These are phyloP conservation scores for Mariannaea elegans DNA, from an alignment of 2,329 filamentous ascomycete genomes.

Conservation along the genomic window DNA sequence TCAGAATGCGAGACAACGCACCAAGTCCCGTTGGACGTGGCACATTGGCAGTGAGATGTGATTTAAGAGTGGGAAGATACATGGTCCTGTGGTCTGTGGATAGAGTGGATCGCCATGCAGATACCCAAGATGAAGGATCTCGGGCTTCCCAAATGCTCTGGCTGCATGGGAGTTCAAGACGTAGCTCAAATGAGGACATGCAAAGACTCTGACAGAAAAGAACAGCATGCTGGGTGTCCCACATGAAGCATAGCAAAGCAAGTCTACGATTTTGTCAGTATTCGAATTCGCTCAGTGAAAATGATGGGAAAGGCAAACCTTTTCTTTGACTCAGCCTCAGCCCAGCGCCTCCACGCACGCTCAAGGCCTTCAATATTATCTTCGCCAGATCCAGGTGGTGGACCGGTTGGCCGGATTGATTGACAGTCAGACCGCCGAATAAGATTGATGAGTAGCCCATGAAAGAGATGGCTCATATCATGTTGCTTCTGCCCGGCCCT, in stretches of 20 bases:
- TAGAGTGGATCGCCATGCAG: conserved; percentile 42
- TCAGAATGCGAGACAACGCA: conserved; percentile 59
- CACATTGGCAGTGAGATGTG: conserved; percentile 59
- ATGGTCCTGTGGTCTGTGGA: conserved; percentile 19
- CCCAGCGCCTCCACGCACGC: conserved; percentile 61
- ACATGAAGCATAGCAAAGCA: conserved; percentile 70
- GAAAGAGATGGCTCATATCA: conserved; percentile 68
- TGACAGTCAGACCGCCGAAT: conserved; percentile 49
- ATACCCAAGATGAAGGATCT: conserved; percentile 60
- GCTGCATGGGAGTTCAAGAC: conserved; percentile 63
- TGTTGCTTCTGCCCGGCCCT: conserved; percentile 70
- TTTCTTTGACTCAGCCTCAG: conserved; percentile 66
- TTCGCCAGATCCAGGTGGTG: conserved; percentile 31
- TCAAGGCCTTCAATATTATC: conserved; percentile 52
- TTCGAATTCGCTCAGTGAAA: neutral
- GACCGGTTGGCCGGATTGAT: conserved; percentile 40
- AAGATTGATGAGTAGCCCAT: conserved; percentile 49
- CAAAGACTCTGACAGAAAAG: conserved; percentile 72
- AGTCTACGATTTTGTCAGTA: conserved; percentile 45
- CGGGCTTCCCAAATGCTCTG: conserved; percentile 66
- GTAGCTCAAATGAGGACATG: conserved; percentile 72
- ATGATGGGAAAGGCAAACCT: conserved; percentile 45
- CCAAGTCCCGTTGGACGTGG: conserved; percentile 54
- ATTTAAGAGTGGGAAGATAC: conserved; percentile 63
- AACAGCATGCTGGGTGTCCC: conserved; percentile 72